These are phyloP conservation scores for Cryptococcus sp. DNA, from an alignment of 1,284 basidiomycete genomes.

Conservation along the genomic window DNA sequence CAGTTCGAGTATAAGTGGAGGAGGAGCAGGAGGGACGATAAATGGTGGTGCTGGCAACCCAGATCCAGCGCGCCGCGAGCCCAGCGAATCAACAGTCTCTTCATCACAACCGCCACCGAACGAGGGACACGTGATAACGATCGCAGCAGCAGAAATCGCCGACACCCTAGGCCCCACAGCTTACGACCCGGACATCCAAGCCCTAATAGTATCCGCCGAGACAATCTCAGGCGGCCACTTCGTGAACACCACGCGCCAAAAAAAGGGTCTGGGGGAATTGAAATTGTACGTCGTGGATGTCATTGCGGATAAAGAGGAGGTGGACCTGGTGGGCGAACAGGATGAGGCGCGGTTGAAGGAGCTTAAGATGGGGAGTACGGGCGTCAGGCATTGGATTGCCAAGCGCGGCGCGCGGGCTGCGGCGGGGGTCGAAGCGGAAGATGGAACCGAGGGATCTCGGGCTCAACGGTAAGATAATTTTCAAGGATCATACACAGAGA, in stretches of 20 bases:
- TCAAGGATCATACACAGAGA: too few relatives aligned
- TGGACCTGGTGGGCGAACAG: conserved; percentile 56
- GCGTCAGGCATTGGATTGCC: conserved; percentile 77
- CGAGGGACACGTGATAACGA: not conserved
- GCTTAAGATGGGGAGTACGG: conserved; percentile 87
- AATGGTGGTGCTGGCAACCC: too few relatives aligned
- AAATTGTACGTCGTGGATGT: conserved; percentile 80
- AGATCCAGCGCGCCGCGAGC: too few relatives aligned
- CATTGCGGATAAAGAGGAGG: conserved; percentile 62
- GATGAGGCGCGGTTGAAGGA: conserved; percentile 69
- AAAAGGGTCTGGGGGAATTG: conserved; percentile 61
- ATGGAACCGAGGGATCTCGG: too few relatives aligned
- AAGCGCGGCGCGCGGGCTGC: conserved; percentile 8
- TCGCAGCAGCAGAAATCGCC: conserved; percentile 66
- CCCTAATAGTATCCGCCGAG: conserved; percentile 82
- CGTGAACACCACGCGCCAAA: conserved; percentile 35
- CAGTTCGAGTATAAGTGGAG: not conserved
- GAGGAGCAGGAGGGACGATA: not conserved
- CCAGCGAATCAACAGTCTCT: too few relatives aligned
- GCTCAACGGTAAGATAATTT: too few relatives aligned
- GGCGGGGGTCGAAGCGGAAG: too few relatives aligned
- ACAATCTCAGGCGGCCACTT: conserved; percentile 70
- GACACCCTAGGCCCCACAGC: conserved; percentile 89
- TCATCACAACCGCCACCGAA: too few relatives aligned
- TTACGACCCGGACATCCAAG: conserved; percentile 79